Evolutionary conservation across 2,329 filamentous ascomycete genomes (phyloP).

Genomic region (Aschersonia sp.): DNA sequence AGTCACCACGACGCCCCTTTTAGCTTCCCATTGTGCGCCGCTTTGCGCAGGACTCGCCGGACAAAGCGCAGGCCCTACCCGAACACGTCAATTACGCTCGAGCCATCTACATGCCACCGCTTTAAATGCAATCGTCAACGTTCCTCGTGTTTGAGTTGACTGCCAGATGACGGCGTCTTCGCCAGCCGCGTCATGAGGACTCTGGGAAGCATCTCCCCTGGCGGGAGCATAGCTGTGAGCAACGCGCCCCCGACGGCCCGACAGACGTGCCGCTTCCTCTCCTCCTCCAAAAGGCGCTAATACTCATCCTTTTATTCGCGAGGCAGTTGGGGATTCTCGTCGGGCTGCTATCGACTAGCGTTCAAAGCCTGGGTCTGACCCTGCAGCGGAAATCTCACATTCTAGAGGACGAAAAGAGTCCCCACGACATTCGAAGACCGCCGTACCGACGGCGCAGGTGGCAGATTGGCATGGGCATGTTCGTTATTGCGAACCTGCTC

Average conservation of each 20-base stretch:
- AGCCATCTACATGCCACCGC: too few relatives aligned
- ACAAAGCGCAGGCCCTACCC: too few relatives aligned
- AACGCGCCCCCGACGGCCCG: not conserved
- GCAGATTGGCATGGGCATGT: conserved; percentile 97
- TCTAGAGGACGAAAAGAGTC: conserved; percentile 85
- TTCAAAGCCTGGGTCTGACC: conserved; percentile 89
- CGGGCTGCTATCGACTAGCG: conserved; percentile 81
- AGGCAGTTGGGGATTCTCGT: conserved; percentile 77
- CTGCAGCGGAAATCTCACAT: conserved; percentile 97
- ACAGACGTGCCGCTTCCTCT: not conserved
- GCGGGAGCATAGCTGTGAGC: conserved; percentile 62
- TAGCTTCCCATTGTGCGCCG: too few relatives aligned
- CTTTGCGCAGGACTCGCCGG: too few relatives aligned
- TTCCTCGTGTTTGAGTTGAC: conserved; percentile 2
- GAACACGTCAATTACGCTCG: too few relatives aligned
- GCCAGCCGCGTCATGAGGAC: conserved; percentile 46
- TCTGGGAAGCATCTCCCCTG: conserved; percentile 62
- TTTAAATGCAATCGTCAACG: conserved; percentile 1
- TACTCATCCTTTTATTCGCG: not conserved
- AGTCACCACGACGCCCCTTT: not conserved
- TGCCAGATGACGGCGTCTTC: conserved; percentile 32
- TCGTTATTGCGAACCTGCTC: conserved; percentile 83
- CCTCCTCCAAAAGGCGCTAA: not conserved
- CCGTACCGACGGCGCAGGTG: conserved; percentile 83
- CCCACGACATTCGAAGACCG: conserved; percentile 64